Conservation (phyloP, 1,284 basidiomycete species). For the Cryptococcus deneoformans region DNA sequence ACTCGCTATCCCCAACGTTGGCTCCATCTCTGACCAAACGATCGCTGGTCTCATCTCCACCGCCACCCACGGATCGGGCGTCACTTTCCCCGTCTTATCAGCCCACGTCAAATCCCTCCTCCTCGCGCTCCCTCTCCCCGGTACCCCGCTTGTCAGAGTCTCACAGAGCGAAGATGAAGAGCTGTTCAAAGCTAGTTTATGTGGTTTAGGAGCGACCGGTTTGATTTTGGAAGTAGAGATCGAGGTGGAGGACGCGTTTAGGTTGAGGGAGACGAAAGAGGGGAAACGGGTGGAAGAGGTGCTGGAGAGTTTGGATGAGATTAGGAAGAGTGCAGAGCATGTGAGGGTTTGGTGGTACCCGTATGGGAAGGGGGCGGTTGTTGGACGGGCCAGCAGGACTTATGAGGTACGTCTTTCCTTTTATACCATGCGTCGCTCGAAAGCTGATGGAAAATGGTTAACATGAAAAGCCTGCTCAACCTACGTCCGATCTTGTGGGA, state of each 20-base stretch:
- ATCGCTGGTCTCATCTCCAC: slow-evolving; percentile 93
- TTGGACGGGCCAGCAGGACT: slow-evolving; percentile 73
- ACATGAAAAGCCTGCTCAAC: slow-evolving; percentile 55
- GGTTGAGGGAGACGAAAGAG: slow-evolving; percentile 72
- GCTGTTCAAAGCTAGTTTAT: slow-evolving; percentile 88
- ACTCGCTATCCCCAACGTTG: slow-evolving; percentile 87
- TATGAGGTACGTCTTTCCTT: slow-evolving; percentile 60
- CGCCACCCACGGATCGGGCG: slow-evolving; percentile 90
- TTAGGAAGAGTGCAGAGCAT: slow-evolving; percentile 72
- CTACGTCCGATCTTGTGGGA: slow-evolving; percentile 50
- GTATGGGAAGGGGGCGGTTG: slow-evolving; percentile 67
- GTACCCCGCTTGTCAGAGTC: slow-evolving; percentile 34
- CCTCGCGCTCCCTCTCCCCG: slow-evolving; percentile 55
- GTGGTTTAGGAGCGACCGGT: slow-evolving; percentile 91
- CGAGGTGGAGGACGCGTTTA: slow-evolving; percentile 77
- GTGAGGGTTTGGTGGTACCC: slow-evolving; percentile 97
- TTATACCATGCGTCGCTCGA: background rate
- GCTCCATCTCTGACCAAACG: slow-evolving; percentile 96
- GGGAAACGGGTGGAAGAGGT: slow-evolving; percentile 59
- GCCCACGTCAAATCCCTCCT: slow-evolving; percentile 73
- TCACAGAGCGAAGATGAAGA: slow-evolving; percentile 57
- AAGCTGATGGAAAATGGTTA: background rate
- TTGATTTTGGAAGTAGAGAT: slow-evolving; percentile 78
- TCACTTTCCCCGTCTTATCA: slow-evolving; percentile 76
- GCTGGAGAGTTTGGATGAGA: slow-evolving; percentile 51